Evolutionary conservation across 1,284 basidiomycete genomes (phyloP).

Genomic region (Fomitopsis betulina): DNA sequence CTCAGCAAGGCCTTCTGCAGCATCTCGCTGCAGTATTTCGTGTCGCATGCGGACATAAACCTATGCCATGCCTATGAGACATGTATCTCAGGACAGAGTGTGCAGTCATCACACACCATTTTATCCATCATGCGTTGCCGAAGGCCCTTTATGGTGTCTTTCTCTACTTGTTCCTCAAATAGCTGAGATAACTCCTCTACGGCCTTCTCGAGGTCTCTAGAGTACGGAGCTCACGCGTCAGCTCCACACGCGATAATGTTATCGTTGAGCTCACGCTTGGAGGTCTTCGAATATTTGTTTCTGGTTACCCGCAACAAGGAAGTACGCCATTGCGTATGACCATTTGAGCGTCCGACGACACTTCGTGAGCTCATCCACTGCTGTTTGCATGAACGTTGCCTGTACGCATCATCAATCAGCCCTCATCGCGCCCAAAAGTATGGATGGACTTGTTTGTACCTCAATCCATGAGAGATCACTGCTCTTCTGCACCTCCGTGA

Average conservation of each 20-base stretch:
- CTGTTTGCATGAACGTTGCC: constrained; percentile 59
- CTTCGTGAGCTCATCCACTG: constrained; percentile 49
- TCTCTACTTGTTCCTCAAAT: constrained; percentile 56
- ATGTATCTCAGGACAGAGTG: neutral
- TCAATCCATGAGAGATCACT: constrained; percentile 65
- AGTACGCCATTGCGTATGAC: constrained; percentile 72
- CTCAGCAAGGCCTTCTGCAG: constrained; percentile 25
- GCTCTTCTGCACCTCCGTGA: constrained; percentile 61
- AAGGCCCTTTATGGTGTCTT: constrained; percentile 47
- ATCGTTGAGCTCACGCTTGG: constrained; percentile 38
- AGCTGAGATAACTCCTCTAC: constrained; percentile 62
- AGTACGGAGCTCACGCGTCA: neutral
- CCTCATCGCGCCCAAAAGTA: too few relatives aligned
- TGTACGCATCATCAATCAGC: constrained; percentile 7
- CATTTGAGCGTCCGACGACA: constrained; percentile 65
- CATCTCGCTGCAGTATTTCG: constrained; percentile 26
- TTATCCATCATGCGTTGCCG: constrained; percentile 57
- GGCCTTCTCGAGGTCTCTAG: constrained; percentile 57
- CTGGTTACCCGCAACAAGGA: constrained; percentile 55
- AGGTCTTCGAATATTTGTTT: constrained; percentile 69
- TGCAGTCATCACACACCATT: constrained; percentile 32
- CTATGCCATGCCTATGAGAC: constrained; percentile 7
- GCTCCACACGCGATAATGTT: neutral
- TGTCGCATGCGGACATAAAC: constrained; percentile 27
- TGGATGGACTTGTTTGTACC: too few relatives aligned